These are phyloP conservation scores for Arachis monticola DNA, from an alignment of 331 rosid genomes.

Conservation along the genomic window DNA sequence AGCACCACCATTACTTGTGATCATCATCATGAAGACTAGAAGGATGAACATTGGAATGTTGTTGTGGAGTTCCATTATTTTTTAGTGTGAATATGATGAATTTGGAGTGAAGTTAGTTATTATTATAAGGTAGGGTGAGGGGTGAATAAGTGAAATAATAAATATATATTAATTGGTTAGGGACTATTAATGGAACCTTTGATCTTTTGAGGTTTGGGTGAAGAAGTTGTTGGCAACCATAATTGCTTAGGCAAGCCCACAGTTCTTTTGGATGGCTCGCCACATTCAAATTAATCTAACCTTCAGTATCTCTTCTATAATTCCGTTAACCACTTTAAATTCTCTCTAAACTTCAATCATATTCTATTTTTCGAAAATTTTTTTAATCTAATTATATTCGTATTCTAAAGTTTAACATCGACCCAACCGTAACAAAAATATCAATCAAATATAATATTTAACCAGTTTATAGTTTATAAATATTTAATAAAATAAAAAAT, in stretches of 20 bases:
- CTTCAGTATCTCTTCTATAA: too few species aligned
- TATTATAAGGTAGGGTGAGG: neutral
- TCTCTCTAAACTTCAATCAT: too few species aligned
- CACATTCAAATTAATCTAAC: too few species aligned
- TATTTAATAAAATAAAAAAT: too few species aligned
- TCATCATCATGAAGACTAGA: constrained; percentile 20
- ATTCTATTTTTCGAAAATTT: too few species aligned
- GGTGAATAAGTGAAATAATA: constrained; percentile 39
- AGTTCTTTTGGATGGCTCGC: neutral
- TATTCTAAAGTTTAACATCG: too few species aligned
- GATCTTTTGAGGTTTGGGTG: constrained; percentile 43
- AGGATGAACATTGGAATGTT: constrained; percentile 32
- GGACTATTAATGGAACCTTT: constrained; percentile 39
- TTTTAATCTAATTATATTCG: too few species aligned
- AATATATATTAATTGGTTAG: constrained; percentile 36
- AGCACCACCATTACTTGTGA: neutral
- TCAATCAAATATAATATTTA: too few species aligned
- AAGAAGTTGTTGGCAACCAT: constrained; percentile 51
- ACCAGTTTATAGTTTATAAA: too few species aligned
- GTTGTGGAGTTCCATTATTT: constrained; percentile 32
- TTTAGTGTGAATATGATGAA: neutral
- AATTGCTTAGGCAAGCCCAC: constrained; percentile 42
- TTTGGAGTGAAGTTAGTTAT: neutral
- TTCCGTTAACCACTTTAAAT: too few species aligned
- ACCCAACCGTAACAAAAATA: too few species aligned